These are phyloP conservation scores for Mucor indicus DNA, from an alignment of 371 early-diverging fungal species.

Conservation along the genomic window DNA sequence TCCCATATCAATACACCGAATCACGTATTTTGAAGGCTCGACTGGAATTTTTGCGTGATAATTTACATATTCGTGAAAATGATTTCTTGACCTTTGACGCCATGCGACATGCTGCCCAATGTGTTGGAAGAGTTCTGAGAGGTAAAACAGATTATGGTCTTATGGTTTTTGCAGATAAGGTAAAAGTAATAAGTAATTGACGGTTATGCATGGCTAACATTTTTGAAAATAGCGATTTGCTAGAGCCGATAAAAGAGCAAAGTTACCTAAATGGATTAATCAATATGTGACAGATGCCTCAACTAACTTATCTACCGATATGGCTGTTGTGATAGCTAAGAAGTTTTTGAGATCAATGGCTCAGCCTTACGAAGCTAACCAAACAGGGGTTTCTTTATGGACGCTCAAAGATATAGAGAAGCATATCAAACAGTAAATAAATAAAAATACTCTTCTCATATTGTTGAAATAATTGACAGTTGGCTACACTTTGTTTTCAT, in stretches of 20 bases:
- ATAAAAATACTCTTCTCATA: too few relatives aligned
- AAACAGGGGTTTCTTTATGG: constrained; percentile 64
- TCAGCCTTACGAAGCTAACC: constrained; percentile 84
- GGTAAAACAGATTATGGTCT: constrained; percentile 99
- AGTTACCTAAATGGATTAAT: constrained; percentile 98
- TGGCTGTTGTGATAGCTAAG: constrained; percentile 93
- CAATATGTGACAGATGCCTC: constrained; percentile 90
- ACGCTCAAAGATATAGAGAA: constrained; percentile 58
- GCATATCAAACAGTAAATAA: constrained; percentile 40
- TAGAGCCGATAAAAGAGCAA: constrained; percentile 90
- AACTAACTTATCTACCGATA: constrained; percentile 96
- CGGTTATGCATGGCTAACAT: too few relatives aligned
- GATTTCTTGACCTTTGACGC: constrained; percentile 99
- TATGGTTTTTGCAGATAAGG: constrained; percentile 99
- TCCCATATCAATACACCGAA: constrained; percentile 99
- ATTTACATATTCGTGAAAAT: constrained; percentile 94
- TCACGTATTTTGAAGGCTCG: constrained; percentile 95
- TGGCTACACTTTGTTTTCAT: too few relatives aligned
- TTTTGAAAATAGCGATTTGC: constrained; percentile 95
- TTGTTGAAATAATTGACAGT: too few relatives aligned
- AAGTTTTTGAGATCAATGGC: constrained; percentile 97
- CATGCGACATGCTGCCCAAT: constrained; percentile 99
- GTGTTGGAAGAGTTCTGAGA: constrained; percentile 97
- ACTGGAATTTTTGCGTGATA: constrained; percentile 93
- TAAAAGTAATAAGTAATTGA: constrained; percentile 22